Evolutionary conservation across 1,284 basidiomycete genomes (phyloP).

Genomic region (Polyporus tsugae): DNA sequence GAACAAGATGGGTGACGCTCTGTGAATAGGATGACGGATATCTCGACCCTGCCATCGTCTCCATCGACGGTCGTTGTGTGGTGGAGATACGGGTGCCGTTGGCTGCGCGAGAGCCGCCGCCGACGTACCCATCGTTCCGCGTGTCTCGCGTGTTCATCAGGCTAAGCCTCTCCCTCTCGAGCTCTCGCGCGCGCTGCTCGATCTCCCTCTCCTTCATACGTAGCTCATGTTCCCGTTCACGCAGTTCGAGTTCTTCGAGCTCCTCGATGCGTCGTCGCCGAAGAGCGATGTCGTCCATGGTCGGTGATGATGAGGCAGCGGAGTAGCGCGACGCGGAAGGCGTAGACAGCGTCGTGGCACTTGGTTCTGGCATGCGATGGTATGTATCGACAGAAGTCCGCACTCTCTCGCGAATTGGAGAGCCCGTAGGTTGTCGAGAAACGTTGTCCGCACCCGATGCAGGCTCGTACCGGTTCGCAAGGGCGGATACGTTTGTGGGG

Average conservation of each 20-base stretch:
- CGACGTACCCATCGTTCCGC: conserved; percentile 38
- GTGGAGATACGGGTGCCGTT: conserved; percentile 20
- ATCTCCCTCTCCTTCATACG: conserved; percentile 68
- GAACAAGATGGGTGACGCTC: conserved; percentile 55
- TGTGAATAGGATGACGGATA: conserved; percentile 46
- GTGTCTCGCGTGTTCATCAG: conserved; percentile 33
- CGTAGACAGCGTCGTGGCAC: conserved; percentile 13
- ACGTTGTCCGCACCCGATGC: conserved; percentile 1
- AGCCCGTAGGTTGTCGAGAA: conserved; percentile 40
- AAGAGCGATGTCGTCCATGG: conserved; percentile 39
- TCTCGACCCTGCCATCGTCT: conserved; percentile 22
- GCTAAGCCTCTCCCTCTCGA: conserved; percentile 38
- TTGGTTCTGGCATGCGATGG: conserved; percentile 27
- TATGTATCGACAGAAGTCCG: conserved; percentile 32
- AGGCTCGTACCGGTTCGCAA: conserved; percentile 69
- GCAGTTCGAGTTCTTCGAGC: conserved; percentile 56
- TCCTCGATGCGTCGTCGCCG: conserved; percentile 59
- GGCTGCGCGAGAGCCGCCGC: conserved; percentile 34
- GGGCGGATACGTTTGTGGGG: conserved; percentile 66
- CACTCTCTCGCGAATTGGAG: conserved; percentile 32
- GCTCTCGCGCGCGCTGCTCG: conserved; percentile 56
- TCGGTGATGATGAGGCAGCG: conserved; percentile 12
- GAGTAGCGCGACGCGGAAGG: conserved; percentile 25
- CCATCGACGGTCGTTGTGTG: conserved; percentile 31
- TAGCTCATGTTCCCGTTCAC: conserved; percentile 62